These are phyloP conservation scores for Phytophthora citrophthora DNA, from an alignment of 352 stramenopile genomes.

Conservation along the genomic window DNA sequence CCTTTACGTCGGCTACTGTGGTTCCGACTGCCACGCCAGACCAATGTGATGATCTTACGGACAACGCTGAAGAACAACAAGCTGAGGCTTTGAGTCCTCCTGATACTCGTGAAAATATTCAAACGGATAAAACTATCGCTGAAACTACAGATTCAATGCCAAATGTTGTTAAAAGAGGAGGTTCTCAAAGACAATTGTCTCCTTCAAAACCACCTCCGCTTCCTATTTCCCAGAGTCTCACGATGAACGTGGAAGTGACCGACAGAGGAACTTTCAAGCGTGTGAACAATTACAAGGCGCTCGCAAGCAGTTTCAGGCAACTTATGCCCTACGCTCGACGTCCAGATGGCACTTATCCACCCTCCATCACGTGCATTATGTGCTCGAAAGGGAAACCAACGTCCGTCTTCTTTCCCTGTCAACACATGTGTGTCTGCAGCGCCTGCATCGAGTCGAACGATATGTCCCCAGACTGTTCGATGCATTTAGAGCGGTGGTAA, in stretches of 20 bases:
- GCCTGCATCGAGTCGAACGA: constrained; percentile 47
- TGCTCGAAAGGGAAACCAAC: constrained; percentile 36
- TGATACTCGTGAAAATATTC: too few relatives aligned
- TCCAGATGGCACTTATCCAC: constrained; percentile 44
- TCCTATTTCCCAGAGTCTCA: constrained; percentile 9
- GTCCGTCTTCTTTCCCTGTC: constrained; percentile 39
- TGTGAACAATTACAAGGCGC: constrained; percentile 56
- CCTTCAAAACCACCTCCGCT: constrained; percentile 1
- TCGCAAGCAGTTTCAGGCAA: constrained; percentile 50
- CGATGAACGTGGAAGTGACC: constrained; percentile 7
- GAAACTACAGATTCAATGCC: not conserved
- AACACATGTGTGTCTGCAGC: constrained; percentile 70
- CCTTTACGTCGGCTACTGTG: not conserved
- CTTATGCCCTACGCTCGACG: constrained; percentile 52
- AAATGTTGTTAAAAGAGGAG: not conserved
- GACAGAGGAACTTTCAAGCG: constrained; percentile 16
- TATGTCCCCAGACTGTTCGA: constrained; percentile 34
- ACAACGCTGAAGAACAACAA: too few relatives aligned
- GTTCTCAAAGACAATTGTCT: not conserved
- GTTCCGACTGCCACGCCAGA: not conserved
- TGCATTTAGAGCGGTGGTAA: constrained; percentile 38
- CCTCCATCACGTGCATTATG: constrained; percentile 42
- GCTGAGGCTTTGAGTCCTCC: too few relatives aligned
- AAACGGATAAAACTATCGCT: too few relatives aligned
- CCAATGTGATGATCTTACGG: not conserved